A percentile compares a stretch with the other conserved stretches of the same genome.
phyloP scores from a whole-genome alignment of 257 asterid species.

The Jacaranda copaia region DNA sequence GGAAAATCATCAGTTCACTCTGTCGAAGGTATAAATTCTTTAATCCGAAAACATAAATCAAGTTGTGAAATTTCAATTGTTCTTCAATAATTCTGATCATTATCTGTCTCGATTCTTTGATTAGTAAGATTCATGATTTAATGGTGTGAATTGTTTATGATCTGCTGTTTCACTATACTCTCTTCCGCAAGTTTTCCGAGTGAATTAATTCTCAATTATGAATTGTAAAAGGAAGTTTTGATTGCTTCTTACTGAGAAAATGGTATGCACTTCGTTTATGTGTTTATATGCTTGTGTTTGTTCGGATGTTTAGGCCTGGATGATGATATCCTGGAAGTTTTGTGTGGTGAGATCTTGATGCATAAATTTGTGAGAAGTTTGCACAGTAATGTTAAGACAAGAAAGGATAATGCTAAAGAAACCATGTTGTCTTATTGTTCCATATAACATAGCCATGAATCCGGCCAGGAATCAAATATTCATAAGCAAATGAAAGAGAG shows the following conservation, averaged over 20 bases:
- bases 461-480: not conserved
- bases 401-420: constrained; percentile 2
- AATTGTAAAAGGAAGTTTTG: constrained; percentile 13
- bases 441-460: not conserved
- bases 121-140: constrained; percentile 31
- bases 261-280: constrained; percentile 15
- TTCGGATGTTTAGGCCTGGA: constrained; percentile 5
- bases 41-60: not conserved
- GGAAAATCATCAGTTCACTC: constrained; percentile 32
- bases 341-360: constrained; percentile 34
- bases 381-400: not conserved
- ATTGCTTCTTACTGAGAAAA: constrained; percentile 11
- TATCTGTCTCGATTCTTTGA: constrained; percentile 24
- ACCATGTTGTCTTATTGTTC: not conserved
- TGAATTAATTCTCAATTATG: constrained; percentile 18
- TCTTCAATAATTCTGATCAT: constrained; percentile 16
- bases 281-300: not conserved
- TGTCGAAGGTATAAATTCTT: constrained; percentile 34
- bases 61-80: constrained; percentile 16
- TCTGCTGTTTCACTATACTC: constrained; percentile 33
- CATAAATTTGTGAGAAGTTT: constrained; percentile 6
- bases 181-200: constrained; percentile 1
- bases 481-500: constrained; percentile 8
- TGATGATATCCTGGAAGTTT: constrained; percentile 17
- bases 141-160: constrained; percentile 27